Percentiles rank a stretch among this genome's conserved stretches.
Conservation (phyloP, 148 eudicot genomes). For the Chenopodium suecicum region DNA sequence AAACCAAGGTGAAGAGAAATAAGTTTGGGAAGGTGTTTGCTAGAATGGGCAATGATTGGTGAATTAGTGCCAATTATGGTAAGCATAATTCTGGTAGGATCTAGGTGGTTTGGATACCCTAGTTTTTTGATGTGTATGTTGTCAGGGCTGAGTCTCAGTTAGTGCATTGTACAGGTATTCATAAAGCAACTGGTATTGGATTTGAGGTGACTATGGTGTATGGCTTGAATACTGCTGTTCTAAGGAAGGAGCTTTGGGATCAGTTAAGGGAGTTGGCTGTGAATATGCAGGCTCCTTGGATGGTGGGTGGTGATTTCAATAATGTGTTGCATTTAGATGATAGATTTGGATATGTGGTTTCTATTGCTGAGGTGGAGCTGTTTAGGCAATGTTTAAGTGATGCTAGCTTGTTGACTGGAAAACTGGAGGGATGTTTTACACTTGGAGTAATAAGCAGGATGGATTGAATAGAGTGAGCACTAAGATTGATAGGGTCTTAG, state of each 20-base stretch:
- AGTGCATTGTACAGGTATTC: no score
- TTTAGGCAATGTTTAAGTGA: background rate
- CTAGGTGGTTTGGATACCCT: no score
- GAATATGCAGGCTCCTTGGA: background rate
- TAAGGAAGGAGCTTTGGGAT: background rate
- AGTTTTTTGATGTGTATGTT: no score
- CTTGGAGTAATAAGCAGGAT: background rate
- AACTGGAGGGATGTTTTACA: background rate
- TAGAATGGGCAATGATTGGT: background rate
- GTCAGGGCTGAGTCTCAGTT: accelerated
- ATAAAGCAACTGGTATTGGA: background rate
- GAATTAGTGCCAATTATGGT: background rate
- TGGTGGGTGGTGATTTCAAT: background rate
- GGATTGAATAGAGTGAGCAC: background rate
- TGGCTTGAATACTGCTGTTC: no score
- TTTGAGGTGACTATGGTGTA: background rate
- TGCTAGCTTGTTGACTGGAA: no score
- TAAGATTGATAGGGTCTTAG: background rate
- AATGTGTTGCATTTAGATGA: background rate
- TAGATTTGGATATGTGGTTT: background rate
- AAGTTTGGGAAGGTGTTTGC: background rate
- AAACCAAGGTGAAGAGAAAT: background rate
- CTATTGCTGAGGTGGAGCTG: background rate
- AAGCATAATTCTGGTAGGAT: no score
- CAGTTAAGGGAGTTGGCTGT: background rate